Percentiles rank a stretch among this genome's conserved stretches.
Conservation (phyloP, 176 grass and related monocot genomes). For the Juncus effusus region DNA sequence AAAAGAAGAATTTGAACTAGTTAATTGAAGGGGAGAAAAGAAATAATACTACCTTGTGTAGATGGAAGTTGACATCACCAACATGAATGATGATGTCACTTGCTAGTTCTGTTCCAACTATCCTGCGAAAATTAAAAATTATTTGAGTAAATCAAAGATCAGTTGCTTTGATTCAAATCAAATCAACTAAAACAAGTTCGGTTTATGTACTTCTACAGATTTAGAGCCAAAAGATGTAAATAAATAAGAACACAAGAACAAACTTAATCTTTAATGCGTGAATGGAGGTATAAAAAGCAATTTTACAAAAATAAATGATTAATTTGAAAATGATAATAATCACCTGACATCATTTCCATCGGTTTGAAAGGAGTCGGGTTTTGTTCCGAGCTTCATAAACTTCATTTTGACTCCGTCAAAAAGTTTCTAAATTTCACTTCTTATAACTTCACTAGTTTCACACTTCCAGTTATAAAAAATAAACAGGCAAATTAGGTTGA, state of each 20-base stretch:
- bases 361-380: slow-evolving; percentile 81
- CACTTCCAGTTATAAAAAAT: slow-evolving; percentile 17
- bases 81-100: slow-evolving; percentile 69
- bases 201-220: neutral
- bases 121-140: slow-evolving; percentile 47
- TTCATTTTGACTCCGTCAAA: slow-evolving; percentile 56
- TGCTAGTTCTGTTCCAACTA: slow-evolving; percentile 57
- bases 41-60: slow-evolving; percentile 76
- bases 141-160: neutral
- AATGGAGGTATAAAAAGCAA: neutral
- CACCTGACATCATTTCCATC: slow-evolving; percentile 78
- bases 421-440: neutral
- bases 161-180: neutral
- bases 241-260: slow-evolving; percentile 10
- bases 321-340: slow-evolving; percentile 25
- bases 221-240: slow-evolving; percentile 6
- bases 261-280: neutral
- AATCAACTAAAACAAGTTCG: neutral
- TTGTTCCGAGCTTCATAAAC: slow-evolving; percentile 99
- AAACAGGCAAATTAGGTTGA: neutral
- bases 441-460: neutral
- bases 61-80: slow-evolving; percentile 70
- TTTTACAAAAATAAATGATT: neutral
- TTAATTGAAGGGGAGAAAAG: neutral
- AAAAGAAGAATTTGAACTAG: neutral